A percentile compares a stretch with the other conserved stretches of the same genome.
These are phyloP conservation scores for Coemansia javaensis DNA, from an alignment of 192 early-diverging fungal genomes.

Conservation along the genomic window DNA sequence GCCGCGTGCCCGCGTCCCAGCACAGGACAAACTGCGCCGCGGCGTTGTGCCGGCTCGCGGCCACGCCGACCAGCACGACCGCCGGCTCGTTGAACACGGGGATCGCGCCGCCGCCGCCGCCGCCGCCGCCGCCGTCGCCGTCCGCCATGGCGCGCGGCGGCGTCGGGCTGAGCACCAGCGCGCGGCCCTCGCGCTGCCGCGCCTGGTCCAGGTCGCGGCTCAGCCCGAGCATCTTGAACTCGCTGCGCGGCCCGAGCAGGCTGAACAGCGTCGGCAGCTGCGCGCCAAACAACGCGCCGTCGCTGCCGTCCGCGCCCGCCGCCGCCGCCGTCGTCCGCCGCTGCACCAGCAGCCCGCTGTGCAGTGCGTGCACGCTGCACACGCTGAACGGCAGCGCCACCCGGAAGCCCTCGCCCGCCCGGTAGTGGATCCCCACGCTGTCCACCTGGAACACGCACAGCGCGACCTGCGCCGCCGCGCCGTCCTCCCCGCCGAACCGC, in stretches of 20 bases:
- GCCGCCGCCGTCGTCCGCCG: no score
- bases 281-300: conserved; percentile 8
- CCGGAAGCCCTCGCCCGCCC: conserved; percentile 26
- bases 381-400: conserved; percentile 38
- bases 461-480: conserved; percentile 9
- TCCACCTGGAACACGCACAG: conserved; percentile 40
- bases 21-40: conserved; percentile 37
- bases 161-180: conserved; percentile 26
- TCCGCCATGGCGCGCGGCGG: conserved; percentile 10
- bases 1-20: conserved; percentile 29
- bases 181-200: background rate
- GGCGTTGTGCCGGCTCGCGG: conserved; percentile 4
- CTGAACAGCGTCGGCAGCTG: conserved; percentile 37
- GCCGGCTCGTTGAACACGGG: conserved; percentile 33
- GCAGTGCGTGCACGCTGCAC: conserved; percentile 19
- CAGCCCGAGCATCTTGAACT: conserved; percentile 46
- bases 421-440: conserved; percentile 24
- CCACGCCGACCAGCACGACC: conserved; percentile 17
- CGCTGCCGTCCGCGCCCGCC: conserved; percentile 8
- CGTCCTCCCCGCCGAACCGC: conserved; percentile 8
- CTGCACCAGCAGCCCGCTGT: conserved; percentile 40
- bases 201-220: conserved; percentile 20
- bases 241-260: conserved; percentile 28
- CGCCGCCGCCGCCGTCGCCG: no score
- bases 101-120: background rate